Evolutionary conservation across 345 rosid genomes (phyloP).

Genomic region (Citrus reticulata): DNA sequence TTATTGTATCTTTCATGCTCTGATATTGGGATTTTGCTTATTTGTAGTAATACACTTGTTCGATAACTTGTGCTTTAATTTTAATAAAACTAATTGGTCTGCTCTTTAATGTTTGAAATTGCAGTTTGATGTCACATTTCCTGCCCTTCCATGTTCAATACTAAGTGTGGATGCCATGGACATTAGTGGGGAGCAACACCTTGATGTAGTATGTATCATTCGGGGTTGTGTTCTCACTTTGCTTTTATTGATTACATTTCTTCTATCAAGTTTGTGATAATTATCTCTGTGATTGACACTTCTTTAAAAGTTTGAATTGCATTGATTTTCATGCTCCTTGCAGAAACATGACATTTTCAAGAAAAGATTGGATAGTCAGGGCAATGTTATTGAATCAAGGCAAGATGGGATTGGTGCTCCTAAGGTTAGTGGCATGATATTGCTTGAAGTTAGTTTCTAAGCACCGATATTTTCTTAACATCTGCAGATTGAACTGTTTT

Average conservation of each 20-base stretch:
- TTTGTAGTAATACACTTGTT: no score
- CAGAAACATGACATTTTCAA: constrained; percentile 94
- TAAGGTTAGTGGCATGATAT: constrained; percentile 50
- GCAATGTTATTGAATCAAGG: constrained; percentile 73
- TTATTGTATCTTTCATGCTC: not conserved
- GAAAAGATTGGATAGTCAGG: constrained; percentile 71
- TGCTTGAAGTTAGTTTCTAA: not conserved
- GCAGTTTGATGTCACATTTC: constrained; percentile 93
- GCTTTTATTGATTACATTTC: not conserved
- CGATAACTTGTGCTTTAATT: not conserved
- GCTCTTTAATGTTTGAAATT: constrained; percentile 15
- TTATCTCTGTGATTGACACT: not conserved
- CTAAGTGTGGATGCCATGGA: constrained; percentile 97
- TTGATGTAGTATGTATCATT: constrained; percentile 75
- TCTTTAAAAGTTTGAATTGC: not conserved
- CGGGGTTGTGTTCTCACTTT: not conserved
- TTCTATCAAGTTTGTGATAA: not conserved
- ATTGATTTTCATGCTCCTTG: constrained; percentile 8
- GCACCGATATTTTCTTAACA: not conserved
- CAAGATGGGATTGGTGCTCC: constrained; percentile 90
- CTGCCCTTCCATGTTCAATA: constrained; percentile 89
- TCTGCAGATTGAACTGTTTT: not conserved
- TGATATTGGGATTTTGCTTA: not conserved
- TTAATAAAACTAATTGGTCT: not conserved
- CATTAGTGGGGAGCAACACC: constrained; percentile 94